Evolutionary conservation across 139 green algal genomes (phyloP).

Genomic region (Chlamydomonas sphaeroides): DNA sequence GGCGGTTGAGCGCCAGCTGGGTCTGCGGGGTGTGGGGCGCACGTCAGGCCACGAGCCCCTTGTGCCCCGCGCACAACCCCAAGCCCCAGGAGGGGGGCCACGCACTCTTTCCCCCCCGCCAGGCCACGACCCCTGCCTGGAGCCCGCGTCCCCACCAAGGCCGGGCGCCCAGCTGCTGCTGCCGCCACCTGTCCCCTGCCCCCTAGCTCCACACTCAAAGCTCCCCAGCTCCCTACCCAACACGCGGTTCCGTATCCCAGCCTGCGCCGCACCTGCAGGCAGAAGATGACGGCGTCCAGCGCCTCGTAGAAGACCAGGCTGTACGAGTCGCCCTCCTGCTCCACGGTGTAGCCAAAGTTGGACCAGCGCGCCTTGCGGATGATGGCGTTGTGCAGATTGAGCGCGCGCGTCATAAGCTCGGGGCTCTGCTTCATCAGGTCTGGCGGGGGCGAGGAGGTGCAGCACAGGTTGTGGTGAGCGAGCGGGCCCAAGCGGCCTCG

Average conservation of each 20-base stretch:
- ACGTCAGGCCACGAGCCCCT: no score
- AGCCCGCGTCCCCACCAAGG: no score
- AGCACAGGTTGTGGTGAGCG: no score
- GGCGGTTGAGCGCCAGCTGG: conserved; percentile 50
- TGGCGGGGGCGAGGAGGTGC: neutral
- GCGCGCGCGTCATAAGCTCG: conserved; percentile 46
- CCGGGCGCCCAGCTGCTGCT: no score
- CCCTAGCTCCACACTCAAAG: neutral
- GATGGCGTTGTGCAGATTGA: conserved; percentile 60
- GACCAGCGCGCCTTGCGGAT: conserved; percentile 52
- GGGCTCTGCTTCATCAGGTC: conserved; percentile 59
- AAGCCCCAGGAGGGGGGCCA: no score
- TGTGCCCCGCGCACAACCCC: no score
- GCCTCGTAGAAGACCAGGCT: conserved; percentile 60
- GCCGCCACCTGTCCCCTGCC: no score
- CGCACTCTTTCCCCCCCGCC: no score
- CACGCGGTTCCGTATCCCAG: no score
- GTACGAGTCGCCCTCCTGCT: conserved; percentile 66
- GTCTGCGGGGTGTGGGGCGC: conserved; percentile 35
- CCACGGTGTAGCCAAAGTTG: conserved; percentile 58
- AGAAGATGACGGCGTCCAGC: conserved; percentile 65
- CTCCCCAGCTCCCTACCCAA: no score
- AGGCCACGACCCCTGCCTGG: no score
- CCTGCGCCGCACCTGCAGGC: conserved; percentile 50
- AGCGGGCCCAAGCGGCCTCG: no score